A percentile compares a stretch with the other conserved stretches of the same genome.
Conservation (phyloP, 2,329 filamentous ascomycete species). For the Exserohilum turcica region DNA sequence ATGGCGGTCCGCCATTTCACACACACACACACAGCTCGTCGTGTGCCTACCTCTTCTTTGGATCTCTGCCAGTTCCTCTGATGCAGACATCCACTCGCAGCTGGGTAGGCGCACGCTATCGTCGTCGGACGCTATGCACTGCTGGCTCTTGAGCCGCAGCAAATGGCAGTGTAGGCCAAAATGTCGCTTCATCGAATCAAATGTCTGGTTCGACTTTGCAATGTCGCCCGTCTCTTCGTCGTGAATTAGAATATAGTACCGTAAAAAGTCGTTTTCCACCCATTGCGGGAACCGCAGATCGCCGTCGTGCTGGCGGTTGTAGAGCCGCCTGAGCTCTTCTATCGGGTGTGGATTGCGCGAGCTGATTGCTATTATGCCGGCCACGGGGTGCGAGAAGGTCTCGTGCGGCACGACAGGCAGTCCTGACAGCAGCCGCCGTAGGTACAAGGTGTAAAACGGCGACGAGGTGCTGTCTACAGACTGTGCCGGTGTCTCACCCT, state of each 20-base stretch:
- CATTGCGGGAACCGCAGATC: slow-evolving; percentile 76
- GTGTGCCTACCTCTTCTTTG: slow-evolving; percentile 60
- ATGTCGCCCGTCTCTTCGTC: slow-evolving; percentile 97
- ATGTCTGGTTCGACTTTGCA: slow-evolving; percentile 82
- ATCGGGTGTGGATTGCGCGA: slow-evolving; percentile 84
- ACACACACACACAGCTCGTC: not conserved
- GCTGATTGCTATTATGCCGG: slow-evolving; percentile 92
- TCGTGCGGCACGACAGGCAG: slow-evolving; percentile 82
- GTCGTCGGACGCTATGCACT: slow-evolving; percentile 87
- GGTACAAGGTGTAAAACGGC: slow-evolving; percentile 83
- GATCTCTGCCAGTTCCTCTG: slow-evolving; percentile 80
- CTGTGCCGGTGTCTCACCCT: slow-evolving; percentile 21
- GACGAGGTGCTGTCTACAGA: slow-evolving; percentile 56
- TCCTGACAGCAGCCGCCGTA: slow-evolving; percentile 81
- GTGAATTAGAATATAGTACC: slow-evolving; percentile 95
- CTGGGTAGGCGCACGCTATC: slow-evolving; percentile 81
- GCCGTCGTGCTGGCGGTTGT: slow-evolving; percentile 81
- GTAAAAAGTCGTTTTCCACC: slow-evolving; percentile 88
- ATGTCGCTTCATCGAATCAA: slow-evolving; percentile 99
- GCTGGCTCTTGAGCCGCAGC: slow-evolving; percentile 79
- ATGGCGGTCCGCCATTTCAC: not conserved
- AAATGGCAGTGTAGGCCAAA: slow-evolving; percentile 95
- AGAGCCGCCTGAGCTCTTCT: slow-evolving; percentile 82
- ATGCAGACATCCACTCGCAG: slow-evolving; percentile 86
- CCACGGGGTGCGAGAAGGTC: slow-evolving; percentile 92